Evolutionary conservation across 2,329 filamentous ascomycete species (phyloP), one percentile per base, ranked within the genome.

Genomic region (Emericellopsis cladophorae): DNA sequence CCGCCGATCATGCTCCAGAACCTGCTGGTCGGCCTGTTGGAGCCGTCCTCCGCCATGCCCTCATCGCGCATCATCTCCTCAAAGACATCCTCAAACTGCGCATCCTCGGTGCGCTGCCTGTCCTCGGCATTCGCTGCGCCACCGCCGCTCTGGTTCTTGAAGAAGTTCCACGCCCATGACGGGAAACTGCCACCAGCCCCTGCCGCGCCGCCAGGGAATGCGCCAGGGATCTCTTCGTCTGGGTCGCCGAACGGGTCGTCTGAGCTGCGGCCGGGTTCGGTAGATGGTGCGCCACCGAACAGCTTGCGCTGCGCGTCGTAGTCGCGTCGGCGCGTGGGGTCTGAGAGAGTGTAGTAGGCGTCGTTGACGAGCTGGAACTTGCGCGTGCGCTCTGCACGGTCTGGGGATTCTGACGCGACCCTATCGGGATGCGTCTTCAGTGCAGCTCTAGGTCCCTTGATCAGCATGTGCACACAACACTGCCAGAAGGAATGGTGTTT

Each of bases 381-480:
- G 54, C 84, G 84, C 6, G 92, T 98, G 54, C 89, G 84, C 11
- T 75, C 62, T 18, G 77, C 61, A 47, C 90, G 85, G 51, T 96
- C 88, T 31, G 89, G 86, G 5, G 87, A 90, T 62, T 88, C 79
- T 48, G 75, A 66, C 23, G 88, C 73, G 33, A 98, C 87, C 44
- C 92, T 84, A 59, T 98, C 92, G 2, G 90, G 90, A 59, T 96
- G 90, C 48, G 85, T 88, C 63, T 92, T 94, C 36, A 96, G 70
- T 5, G 90, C 90, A 52, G 85, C 84, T 56, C 84, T 88, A 54
- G 8, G 21, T 18, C n/a, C 8, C 10, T 26, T 23, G 10, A 15
- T 40, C 24, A 40, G 39, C 16, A 8, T 16, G 7, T 23, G 21
- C 14, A 6, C 15, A 12, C 4, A 7, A n/a, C n/a, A n/a, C n/a